Base-by-base conservation (phyloP, 441 rosid genomes). In the Eutrema salsugineum region DNA sequence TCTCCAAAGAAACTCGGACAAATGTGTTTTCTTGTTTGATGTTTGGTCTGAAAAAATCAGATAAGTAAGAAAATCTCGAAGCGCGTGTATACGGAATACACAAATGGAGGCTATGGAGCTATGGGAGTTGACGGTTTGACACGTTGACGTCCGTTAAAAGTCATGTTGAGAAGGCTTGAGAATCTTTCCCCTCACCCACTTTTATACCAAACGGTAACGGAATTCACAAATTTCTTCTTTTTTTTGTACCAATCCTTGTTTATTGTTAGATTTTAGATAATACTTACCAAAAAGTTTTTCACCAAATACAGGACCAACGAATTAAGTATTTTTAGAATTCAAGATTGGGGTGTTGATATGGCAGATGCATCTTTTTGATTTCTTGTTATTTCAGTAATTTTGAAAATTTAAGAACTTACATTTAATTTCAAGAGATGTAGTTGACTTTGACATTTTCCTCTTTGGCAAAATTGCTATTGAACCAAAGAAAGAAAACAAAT, bases 61-160 rank as follows among this genome's bases (percentile, higher is more conserved):
- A 73, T 75, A 72, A 47, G 63, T 17, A 55, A 19, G 27, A 20
- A 40, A 60, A 12, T 27, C 50, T 75, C 1, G 43, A 68, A 75
- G 64, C 63, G 78, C 78, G 78, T 75, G 72, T 64, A 46, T 64
- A 36, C 35, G 28, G 6, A 22, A 22, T 62, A 40, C 43, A 42
- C 53, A 32, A 58, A 22, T n/a, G n/a, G n/a, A n/a, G n/a, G n/a
- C n/a, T n/a, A 42, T 55, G 47, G 47, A 66, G 16, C 8, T 56
- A 33, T 66, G 39, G 40, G 33, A 20, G 16, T 72, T 67, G 63
- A 74, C 60, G 40, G 60, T 60, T 68, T 24, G 78, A 55, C 65
- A 59, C 63, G 69, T 30, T 66, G 63, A 66, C 80, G 70, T 71
- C 77, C 38, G 80, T 77, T 61, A 55, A 66, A 66, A 27, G 57